These are phyloP conservation scores for Metarhizium rileyi DNA, from an alignment of 2,329 filamentous ascomycete genomes.

Conservation along the genomic window DNA sequence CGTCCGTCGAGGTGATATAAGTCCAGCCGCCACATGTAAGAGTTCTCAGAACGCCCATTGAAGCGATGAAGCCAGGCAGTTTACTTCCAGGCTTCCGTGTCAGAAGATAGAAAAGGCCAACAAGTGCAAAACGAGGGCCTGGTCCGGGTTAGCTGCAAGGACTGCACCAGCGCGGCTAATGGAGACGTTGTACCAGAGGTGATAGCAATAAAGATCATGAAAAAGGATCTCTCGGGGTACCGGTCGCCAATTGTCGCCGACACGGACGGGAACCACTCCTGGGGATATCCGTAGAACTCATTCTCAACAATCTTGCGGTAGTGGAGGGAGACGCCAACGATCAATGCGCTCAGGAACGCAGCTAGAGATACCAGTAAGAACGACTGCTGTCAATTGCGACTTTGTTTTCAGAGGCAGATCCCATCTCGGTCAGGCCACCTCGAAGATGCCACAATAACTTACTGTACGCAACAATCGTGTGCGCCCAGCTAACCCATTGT, in stretches of 20 bases:
- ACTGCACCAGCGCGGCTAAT: background rate
- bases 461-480: conserved; percentile 80
- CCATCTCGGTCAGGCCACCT: background rate
- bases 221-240: conserved; percentile 92
- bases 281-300: conserved; percentile 86
- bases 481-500: conserved; percentile 81
- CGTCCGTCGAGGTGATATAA: conserved; percentile 95
- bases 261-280: conserved; percentile 95
- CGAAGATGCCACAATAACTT: conserved; percentile 20
- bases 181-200: conserved; percentile 58
- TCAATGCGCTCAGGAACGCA: conserved; percentile 77
- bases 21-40: conserved; percentile 96
- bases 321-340: conserved; percentile 74
- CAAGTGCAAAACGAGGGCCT: conserved; percentile 85
- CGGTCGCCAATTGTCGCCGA: conserved; percentile 95
- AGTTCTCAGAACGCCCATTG: conserved; percentile 76
- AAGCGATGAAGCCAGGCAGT: conserved; percentile 73
- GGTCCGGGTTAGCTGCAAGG: conserved; percentile 1
- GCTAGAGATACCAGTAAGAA: conserved; percentile 33
- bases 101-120: conserved; percentile 85
- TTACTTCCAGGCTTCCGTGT: conserved; percentile 65
- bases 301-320: conserved; percentile 98
- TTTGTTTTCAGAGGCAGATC: background rate
- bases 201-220: conserved; percentile 94
- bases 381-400: background rate